These are phyloP conservation scores for Aquilaria yunnanensis DNA, from an alignment of 345 rosid genomes.

Conservation along the genomic window DNA sequence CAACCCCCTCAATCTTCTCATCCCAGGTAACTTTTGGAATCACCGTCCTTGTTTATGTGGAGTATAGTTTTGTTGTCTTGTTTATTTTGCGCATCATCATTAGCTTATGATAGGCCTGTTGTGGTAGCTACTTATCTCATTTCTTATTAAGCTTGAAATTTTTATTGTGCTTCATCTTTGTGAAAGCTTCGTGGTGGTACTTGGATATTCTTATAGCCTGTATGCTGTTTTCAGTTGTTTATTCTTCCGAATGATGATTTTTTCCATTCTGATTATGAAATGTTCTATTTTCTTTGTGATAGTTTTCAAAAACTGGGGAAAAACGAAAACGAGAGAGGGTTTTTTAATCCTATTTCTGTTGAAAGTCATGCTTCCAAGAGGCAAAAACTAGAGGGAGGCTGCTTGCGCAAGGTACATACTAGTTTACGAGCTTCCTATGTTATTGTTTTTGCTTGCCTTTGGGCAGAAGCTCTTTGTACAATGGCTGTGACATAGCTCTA, in stretches of 20 bases:
- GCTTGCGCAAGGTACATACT: constrained; percentile 51
- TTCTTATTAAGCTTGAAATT: too few species aligned
- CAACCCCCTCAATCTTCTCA: constrained; percentile 23
- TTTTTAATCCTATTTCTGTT: constrained; percentile 37
- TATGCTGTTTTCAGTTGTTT: too few species aligned
- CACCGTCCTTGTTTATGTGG: neutral
- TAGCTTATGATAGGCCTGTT: too few species aligned
- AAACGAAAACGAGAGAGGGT: constrained; percentile 36
- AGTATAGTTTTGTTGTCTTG: too few species aligned
- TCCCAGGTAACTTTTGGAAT: constrained; percentile 44
- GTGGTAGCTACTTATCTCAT: too few species aligned
- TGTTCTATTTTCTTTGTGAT: neutral
- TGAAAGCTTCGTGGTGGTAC: too few species aligned
- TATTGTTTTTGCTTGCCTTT: too few species aligned
- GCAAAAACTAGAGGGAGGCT: constrained; percentile 93
- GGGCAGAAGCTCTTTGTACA: too few species aligned
- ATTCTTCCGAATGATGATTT: neutral
- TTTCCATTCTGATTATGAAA: neutral
- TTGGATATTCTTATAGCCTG: too few species aligned
- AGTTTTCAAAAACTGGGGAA: constrained; percentile 41
- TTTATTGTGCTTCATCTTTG: too few species aligned
- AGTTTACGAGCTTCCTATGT: neutral
- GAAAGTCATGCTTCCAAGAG: constrained; percentile 92
- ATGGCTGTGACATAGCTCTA: too few species aligned
- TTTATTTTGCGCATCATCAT: too few species aligned